These are phyloP conservation scores for Rosa hybrid DNA, from an alignment of 331 rosid genomes.

Conservation along the genomic window DNA sequence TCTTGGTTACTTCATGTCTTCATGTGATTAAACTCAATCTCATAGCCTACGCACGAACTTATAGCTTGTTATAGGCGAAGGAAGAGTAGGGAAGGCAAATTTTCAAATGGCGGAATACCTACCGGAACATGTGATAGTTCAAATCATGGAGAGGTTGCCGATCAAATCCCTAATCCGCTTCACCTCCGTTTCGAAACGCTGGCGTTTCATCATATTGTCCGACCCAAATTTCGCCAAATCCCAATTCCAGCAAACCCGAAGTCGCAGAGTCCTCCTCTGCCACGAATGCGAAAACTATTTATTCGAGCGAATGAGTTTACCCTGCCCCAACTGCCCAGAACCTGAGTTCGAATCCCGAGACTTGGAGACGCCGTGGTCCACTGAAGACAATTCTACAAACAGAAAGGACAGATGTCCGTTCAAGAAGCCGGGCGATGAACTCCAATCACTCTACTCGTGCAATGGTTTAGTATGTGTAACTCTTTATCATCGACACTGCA, in stretches of 20 bases:
- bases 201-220: neutral
- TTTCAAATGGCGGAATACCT: neutral
- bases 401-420: neutral
- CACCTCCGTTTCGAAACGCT: neutral
- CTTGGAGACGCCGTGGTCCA: neutral
- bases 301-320: too few relatives aligned
- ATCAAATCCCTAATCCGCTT: conserved; percentile 2
- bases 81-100: too few relatives aligned
- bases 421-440: neutral
- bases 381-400: too few relatives aligned
- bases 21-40: too few relatives aligned
- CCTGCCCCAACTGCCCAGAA: too few relatives aligned
- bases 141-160: neutral
- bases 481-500: too few relatives aligned
- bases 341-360: too few relatives aligned
- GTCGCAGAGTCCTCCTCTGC: neutral
- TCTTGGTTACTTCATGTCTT: too few relatives aligned
- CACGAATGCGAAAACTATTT: too few relatives aligned
- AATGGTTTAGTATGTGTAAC: neutral
- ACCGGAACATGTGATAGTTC: neutral
- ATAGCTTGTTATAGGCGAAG: too few relatives aligned
- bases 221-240: neutral
- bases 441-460: neutral
- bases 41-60: too few relatives aligned
- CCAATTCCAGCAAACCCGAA: neutral